Conservation (phyloP, 176 grass and related monocot genomes). For the Dactylis glomerata region DNA sequence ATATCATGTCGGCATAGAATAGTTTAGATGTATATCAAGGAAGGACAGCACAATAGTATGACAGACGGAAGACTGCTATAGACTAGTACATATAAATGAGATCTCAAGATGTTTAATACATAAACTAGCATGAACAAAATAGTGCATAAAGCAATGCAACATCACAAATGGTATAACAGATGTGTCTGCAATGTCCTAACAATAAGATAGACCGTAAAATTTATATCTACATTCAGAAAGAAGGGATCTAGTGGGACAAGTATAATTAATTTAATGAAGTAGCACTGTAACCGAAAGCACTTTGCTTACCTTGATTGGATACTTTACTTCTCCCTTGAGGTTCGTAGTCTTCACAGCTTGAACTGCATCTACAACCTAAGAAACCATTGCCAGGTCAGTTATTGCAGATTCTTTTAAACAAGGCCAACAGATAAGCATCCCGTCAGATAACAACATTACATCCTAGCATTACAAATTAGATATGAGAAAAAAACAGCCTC, state of each 20-base stretch:
- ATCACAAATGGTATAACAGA: neutral
- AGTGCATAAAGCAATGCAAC: neutral
- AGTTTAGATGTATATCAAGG: neutral
- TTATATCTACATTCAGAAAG: neutral
- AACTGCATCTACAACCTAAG: conserved; percentile 91
- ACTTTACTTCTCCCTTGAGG: conserved; percentile 74
- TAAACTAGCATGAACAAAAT: neutral
- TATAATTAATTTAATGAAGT: neutral
- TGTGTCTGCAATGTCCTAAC: neutral
- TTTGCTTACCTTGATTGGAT: conserved; percentile 85
- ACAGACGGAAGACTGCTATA: neutral
- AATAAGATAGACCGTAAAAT: neutral
- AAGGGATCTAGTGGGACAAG: neutral
- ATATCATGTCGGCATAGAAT: neutral
- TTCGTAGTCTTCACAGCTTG: conserved; percentile 92
- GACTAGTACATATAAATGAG: neutral
- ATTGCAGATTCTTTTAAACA: neutral
- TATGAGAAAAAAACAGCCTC: neutral
- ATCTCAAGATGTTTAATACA: neutral
- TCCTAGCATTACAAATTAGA: neutral
- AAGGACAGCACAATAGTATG: neutral
- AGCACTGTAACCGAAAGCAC: neutral
- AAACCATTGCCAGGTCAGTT: conserved; percentile 6
- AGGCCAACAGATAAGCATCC: neutral
- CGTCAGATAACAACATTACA: neutral